Conservation (phyloP, 192 early-diverging fungal genomes). For the Martensiomyces pterosporus region DNA sequence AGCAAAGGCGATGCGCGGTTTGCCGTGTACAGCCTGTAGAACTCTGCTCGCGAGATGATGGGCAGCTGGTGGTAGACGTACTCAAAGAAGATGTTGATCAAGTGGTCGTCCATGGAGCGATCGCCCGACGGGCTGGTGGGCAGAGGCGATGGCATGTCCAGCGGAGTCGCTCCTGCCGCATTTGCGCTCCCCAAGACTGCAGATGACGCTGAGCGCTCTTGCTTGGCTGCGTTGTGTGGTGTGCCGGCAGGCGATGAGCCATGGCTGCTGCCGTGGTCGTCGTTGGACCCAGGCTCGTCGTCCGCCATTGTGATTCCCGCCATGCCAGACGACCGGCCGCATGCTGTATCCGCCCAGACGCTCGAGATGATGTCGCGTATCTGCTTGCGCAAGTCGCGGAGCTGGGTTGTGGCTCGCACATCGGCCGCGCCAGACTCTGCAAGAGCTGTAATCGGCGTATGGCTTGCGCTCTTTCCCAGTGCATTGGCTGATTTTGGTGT, state of each 20-base stretch:
- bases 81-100: constrained; percentile 40
- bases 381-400: constrained; percentile 32
- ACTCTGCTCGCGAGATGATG: constrained; percentile 31
- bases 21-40: constrained; percentile 14
- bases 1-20: constrained; percentile 23
- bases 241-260: too few relatives aligned
- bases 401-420: constrained; percentile 10
- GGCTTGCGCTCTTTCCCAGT: constrained; percentile 40
- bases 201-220: neutral
- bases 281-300: constrained; percentile 10
- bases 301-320: constrained; percentile 36
- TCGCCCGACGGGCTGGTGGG: constrained; percentile 32
- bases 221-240: too few relatives aligned
- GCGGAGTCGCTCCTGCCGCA: neutral
- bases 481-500: constrained; percentile 19
- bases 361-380: constrained; percentile 43
- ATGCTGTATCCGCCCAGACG: constrained; percentile 48
- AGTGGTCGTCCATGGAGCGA: constrained; percentile 41
- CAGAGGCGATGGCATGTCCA: neutral
- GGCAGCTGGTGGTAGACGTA: constrained; percentile 45
- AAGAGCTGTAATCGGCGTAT: constrained; percentile 12
- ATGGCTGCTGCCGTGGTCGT: neutral
- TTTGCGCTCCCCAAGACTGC: neutral
- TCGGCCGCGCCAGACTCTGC: constrained; percentile 1
- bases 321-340: constrained; percentile 46